phyloP scores from a whole-genome alignment of 106 monocot genomes.

The Agapanthus africanus region DNA sequence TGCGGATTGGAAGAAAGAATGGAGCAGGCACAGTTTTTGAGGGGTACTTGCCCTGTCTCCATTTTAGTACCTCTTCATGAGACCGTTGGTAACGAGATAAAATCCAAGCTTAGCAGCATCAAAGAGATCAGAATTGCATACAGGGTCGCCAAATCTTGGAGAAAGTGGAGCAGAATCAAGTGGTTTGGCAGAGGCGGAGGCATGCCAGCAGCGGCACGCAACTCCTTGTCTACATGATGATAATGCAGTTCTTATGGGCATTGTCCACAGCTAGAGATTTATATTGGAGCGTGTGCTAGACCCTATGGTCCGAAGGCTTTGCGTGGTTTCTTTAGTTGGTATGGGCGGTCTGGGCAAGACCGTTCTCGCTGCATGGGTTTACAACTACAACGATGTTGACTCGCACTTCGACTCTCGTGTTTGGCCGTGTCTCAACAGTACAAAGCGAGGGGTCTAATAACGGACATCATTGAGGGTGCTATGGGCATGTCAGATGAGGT shows the following conservation, averaged over 20 bases:
- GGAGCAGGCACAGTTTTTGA: neutral
- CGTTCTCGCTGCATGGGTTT: conserved; percentile 1
- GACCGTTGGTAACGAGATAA: conserved; percentile 6
- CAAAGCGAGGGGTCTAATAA: conserved; percentile 1
- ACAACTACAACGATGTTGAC: neutral
- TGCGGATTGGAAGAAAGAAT: neutral
- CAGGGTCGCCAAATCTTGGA: neutral
- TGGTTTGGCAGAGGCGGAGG: neutral
- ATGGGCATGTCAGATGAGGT: neutral
- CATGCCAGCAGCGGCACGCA: neutral
- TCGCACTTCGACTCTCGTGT: neutral
- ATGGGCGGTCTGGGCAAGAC: conserved; percentile 15
- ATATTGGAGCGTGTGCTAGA: conserved; percentile 3
- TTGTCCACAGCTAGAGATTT: neutral
- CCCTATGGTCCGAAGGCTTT: no score
- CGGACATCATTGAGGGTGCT: neutral
- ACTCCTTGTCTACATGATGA: neutral
- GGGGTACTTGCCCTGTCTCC: neutral
- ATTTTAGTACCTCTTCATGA: neutral
- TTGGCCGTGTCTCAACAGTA: conserved; percentile 17
- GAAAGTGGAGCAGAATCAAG: neutral
- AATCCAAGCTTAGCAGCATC: neutral
- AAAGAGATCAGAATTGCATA: neutral
- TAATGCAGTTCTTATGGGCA: neutral
- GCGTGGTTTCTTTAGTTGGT: conserved; percentile 4